These are phyloP conservation scores for Paramecium pentaurelia DNA, from an alignment of 73 alveolate species.

Conservation along the genomic window DNA sequence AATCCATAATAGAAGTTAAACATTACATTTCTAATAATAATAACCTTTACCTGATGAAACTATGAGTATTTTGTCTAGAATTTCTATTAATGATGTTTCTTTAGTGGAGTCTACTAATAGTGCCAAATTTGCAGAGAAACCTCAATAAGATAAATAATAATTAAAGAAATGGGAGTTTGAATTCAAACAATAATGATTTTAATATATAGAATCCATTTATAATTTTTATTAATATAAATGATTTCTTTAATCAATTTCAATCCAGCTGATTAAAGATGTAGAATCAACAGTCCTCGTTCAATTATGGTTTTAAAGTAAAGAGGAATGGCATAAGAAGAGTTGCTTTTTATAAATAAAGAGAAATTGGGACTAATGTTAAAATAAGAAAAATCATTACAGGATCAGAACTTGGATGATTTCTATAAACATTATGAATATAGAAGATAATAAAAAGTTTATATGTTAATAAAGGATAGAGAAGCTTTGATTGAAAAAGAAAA, in stretches of 20 bases:
- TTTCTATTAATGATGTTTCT: background rate
- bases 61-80: background rate
- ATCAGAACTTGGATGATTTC: constrained; percentile 28
- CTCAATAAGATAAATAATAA: background rate
- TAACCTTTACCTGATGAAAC: background rate
- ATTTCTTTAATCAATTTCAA: constrained; percentile 25
- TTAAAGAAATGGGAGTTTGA: constrained; percentile 1
- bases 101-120: background rate
- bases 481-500: constrained; percentile 39
- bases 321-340: constrained; percentile 6
- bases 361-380: background rate
- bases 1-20: background rate
- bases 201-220: background rate
- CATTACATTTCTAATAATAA: background rate
- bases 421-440: constrained; percentile 36
- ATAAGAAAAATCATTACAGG: background rate
- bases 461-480: constrained; percentile 30
- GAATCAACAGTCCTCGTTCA: constrained; percentile 21
- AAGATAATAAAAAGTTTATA: constrained; percentile 25
- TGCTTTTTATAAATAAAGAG: background rate
- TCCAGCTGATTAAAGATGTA: constrained; percentile 5
- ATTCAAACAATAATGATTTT: background rate
- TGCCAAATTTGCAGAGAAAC: background rate
- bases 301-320: background rate
- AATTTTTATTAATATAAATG: background rate